Base-by-base conservation (phyloP, 2,329 filamentous ascomycete species). In the Blastomyces percursus region DNA sequence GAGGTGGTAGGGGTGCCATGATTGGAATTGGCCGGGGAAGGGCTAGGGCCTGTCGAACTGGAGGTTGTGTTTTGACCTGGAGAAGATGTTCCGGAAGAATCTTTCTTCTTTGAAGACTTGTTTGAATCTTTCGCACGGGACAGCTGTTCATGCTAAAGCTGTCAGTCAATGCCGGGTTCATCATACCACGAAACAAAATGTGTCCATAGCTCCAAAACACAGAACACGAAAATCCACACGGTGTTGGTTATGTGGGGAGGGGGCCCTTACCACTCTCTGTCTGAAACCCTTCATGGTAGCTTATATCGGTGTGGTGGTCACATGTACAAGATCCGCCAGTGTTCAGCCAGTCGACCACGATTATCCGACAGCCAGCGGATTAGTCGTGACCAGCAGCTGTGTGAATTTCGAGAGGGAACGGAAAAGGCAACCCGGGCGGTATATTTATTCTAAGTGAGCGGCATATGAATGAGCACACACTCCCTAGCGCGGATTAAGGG, bases 201-300 rank as follows among this genome's bases (percentile, higher is more conserved):
- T 32, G 16, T 51, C 11, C 16, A 51, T 30, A 30, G 27, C 24
- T 2, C 24, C 48, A 55, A 63, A 60, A 38, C 9, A 38, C 35
- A 55, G 19, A 50, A 64, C 62, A 65, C 71, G 71, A 69, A 63
- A 65, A 67, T 69, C 69, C 67, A 69, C 67, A 66, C 59, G 63
- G 66, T 67, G 66, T 67, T 67, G 65, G 61, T 64, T 65, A 66
- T 66, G 64, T 68, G 67, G 68, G 68, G 67, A 86, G 68, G 67
- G 86, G 12, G 35, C 9, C 9, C 90, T 83, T 86, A 96, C 91
- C 83, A 96, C 91, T 88, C 90, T 90, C 83, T 96, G 91, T 80
- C 91, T 89, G 79, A 97, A 96, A 77, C 91, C 89, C 82, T 96
- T 96, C 93, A 97, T 96, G 79, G 83, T 89, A 78, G 77, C 78